These are phyloP conservation scores for Candida vartiovaarae DNA, from an alignment of 805 yeast genomes.

Conservation along the genomic window DNA sequence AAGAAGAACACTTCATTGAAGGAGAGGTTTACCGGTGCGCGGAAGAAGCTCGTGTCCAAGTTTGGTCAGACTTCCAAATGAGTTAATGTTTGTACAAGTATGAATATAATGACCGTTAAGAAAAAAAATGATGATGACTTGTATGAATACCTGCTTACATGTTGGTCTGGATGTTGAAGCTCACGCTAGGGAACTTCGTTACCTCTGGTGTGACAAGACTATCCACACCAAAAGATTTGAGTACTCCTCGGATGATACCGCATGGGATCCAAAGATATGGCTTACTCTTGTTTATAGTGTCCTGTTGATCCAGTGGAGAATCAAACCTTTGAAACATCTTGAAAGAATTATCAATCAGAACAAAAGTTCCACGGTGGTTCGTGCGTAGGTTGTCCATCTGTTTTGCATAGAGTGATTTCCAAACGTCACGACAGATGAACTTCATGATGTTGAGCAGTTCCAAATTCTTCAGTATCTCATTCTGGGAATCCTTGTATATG, in stretches of 20 bases:
- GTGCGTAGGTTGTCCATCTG: conserved; percentile 91
- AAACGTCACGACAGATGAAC: conserved; percentile 85
- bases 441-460: conserved; percentile 82
- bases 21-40: conserved; percentile 19
- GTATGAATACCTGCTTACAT: neutral
- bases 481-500: conserved; percentile 40
- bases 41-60: conserved; percentile 23
- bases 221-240: conserved; percentile 62
- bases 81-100: neutral
- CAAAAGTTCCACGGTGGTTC: conserved; percentile 82
- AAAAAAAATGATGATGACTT: neutral
- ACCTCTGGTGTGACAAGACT: conserved; percentile 61
- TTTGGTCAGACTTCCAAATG: conserved; percentile 12
- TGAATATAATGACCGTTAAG: neutral
- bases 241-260: conserved; percentile 68
- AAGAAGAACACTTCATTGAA: conserved; percentile 15
- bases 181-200: conserved; percentile 54
- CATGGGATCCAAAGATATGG: conserved; percentile 63
- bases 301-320: conserved; percentile 35
- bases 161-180: conserved; percentile 61
- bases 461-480: conserved; percentile 39
- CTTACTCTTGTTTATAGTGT: conserved; percentile 37
- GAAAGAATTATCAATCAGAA: conserved; percentile 64
- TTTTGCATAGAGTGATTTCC: conserved; percentile 74
- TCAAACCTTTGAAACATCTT: conserved; percentile 45